Evolutionary conservation across 192 early-diverging fungal genomes (phyloP), one percentile per base, ranked within the genome.

Genomic region (Haplosporangium gracile): DNA sequence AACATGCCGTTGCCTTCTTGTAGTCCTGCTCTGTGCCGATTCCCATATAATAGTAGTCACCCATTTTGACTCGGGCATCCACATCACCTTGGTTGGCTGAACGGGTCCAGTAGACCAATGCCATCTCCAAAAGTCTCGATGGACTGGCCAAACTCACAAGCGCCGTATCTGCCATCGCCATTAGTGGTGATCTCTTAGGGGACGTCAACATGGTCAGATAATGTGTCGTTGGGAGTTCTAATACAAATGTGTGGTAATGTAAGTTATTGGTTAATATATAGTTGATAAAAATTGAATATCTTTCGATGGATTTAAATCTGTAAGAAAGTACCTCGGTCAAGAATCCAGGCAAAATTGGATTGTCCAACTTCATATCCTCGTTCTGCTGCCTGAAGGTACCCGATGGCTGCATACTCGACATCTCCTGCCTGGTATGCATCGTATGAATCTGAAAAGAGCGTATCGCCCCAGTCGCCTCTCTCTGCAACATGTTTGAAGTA

Each of bases 41-140:
- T 1, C 98, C 98, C 72, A 95, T 90, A 80, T 91, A 98, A 79
- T 97, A 97, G 88, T 97, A 95, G 85, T 99, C 98, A 18, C 97
- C 98, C 88, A 97, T 95, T 77, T 97, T 97, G 26, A 97, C 94
- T 20, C 97, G 90, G 47, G 97, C 95, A 79, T 99, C 97, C 0
- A 95, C 91, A 90, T 97, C 96, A 51, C 94, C 93, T 76, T 98
- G 97, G 79, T 97, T 98, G 11, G 97, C 97, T 0, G 98, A 97
- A 13, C 98, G 93, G 51, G 95, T 97, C 97, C 97, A 99, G 80
- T 97, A 95, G 24, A 94, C 92, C 47, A 98, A 85, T 4, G 97
- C 97, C 47, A 94, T 89, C 75, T 93, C 91, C 51, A 85, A 71
- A 9, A 85, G 57, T 65, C 74, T 75, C 85, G 90, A 72, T 80